These are phyloP conservation scores for Vitis hybrid DNA, from an alignment of 177 flowering plant genomes.

Conservation along the genomic window DNA sequence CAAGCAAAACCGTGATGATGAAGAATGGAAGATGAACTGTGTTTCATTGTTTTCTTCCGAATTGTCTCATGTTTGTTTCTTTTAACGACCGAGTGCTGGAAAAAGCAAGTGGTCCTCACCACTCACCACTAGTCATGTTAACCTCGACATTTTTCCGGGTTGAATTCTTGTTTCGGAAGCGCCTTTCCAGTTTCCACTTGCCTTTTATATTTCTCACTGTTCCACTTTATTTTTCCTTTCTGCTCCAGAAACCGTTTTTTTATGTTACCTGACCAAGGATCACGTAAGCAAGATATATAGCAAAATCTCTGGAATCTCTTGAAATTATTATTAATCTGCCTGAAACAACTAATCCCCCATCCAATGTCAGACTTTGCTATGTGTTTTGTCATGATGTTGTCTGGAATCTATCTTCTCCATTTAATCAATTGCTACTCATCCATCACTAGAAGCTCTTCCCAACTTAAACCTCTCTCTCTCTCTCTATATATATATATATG, in stretches of 20 bases:
- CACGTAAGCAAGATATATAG: neutral
- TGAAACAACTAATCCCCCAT: neutral
- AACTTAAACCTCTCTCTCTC: neutral
- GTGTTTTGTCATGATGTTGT: slow-evolving; percentile 29
- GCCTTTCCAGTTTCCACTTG: neutral
- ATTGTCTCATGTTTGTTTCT: too few species aligned
- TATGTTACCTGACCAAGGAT: slow-evolving; percentile 1
- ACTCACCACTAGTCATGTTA: too few species aligned
- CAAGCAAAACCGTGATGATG: too few species aligned
- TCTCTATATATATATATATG: too few species aligned
- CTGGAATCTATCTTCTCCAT: slow-evolving; percentile 20
- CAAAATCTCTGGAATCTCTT: neutral
- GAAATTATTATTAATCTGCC: neutral
- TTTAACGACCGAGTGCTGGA: too few species aligned
- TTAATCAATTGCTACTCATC: slow-evolving; percentile 2
- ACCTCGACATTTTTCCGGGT: too few species aligned
- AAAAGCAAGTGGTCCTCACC: too few species aligned
- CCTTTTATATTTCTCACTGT: neutral
- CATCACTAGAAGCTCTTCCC: neutral
- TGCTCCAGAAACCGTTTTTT: too few species aligned
- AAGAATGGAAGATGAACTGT: too few species aligned
- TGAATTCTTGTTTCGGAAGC: too few species aligned
- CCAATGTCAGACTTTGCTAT: slow-evolving; percentile 5
- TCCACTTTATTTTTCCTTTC: too few species aligned
- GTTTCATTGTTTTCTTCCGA: too few species aligned